phyloP scores from a whole-genome alignment of 1,284 basidiomycete species.

The Cronartium ribicola region DNA sequence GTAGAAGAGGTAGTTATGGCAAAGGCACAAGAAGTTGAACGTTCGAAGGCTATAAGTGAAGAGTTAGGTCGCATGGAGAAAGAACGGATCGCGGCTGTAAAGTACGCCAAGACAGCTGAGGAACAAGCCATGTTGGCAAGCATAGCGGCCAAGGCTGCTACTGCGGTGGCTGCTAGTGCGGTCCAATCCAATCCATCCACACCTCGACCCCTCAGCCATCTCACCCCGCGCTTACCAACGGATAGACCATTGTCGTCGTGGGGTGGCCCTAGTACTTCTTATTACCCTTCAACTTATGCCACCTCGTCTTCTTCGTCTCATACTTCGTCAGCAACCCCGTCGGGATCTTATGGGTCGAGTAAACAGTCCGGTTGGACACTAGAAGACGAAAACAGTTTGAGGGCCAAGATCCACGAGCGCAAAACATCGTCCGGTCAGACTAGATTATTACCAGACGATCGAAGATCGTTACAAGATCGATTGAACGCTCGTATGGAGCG shows the following conservation, averaged over 20 bases:
- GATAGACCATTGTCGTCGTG: not conserved
- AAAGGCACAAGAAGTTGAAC: constrained; percentile 31
- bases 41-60: constrained; percentile 17
- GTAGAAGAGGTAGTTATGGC: constrained; percentile 28
- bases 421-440: not conserved
- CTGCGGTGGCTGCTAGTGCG: constrained; percentile 34
- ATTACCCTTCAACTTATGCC: not conserved
- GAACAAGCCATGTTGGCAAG: constrained; percentile 39
- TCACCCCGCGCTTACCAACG: not conserved
- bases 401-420: not conserved
- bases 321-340: not conserved
- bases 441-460: not conserved
- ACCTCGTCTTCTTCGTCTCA: not conserved
- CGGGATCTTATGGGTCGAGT: not conserved
- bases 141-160: constrained; percentile 31
- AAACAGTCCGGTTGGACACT: not conserved
- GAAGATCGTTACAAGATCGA: not conserved
- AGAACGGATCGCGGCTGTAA: constrained; percentile 30
- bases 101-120: constrained; percentile 36
- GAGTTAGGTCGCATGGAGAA: constrained; percentile 35
- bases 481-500: not conserved
- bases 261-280: not conserved
- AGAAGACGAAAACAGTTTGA: not conserved
- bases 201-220: constrained; percentile 4
- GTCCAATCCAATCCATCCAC: constrained; percentile 20